phyloP scores from a whole-genome alignment of 1,284 basidiomycete genomes.

The Stereum hirsutum region DNA sequence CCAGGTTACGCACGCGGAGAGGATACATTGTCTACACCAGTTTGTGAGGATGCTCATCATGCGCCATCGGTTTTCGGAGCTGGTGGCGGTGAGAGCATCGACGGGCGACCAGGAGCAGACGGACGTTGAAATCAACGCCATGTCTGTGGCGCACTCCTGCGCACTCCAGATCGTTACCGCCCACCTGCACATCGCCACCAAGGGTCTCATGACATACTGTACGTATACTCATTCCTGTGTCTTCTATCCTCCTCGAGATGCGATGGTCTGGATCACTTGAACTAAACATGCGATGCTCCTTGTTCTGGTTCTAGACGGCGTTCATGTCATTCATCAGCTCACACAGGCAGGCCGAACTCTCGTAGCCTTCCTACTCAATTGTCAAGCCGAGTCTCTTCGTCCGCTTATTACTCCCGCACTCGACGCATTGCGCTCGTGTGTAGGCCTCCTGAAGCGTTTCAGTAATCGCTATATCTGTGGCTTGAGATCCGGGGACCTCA shows the following conservation, averaged over 20 bases:
- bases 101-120: constrained; percentile 38
- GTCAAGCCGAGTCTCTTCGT: constrained; percentile 58
- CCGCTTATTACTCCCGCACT: constrained; percentile 72
- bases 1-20: constrained; percentile 78
- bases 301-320: constrained; percentile 53
- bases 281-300: no score
- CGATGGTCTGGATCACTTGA: no score
- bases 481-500: constrained; percentile 77
- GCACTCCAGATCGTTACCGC: constrained; percentile 4
- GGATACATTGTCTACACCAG: constrained; percentile 78
- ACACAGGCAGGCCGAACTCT: constrained; percentile 88
- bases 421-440: constrained; percentile 78
- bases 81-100: constrained; percentile 54
- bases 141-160: constrained; percentile 48
- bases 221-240: constrained; percentile 21
- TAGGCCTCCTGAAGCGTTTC: constrained; percentile 70
- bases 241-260: neutral
- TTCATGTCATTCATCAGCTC: constrained; percentile 88
- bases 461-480: constrained; percentile 82
- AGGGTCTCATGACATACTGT: constrained; percentile 92
- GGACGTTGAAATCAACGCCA: constrained; percentile 59
- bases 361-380: constrained; percentile 76
- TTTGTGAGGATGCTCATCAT: constrained; percentile 77
- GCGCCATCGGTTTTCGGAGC: constrained; percentile 64
- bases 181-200: constrained; percentile 59